Percentiles rank a stretch among this genome's conserved stretches.
These are phyloP conservation scores for Cyclostephanos tholiformis DNA, from an alignment of 108 stramenopile genomes.

Conservation along the genomic window DNA sequence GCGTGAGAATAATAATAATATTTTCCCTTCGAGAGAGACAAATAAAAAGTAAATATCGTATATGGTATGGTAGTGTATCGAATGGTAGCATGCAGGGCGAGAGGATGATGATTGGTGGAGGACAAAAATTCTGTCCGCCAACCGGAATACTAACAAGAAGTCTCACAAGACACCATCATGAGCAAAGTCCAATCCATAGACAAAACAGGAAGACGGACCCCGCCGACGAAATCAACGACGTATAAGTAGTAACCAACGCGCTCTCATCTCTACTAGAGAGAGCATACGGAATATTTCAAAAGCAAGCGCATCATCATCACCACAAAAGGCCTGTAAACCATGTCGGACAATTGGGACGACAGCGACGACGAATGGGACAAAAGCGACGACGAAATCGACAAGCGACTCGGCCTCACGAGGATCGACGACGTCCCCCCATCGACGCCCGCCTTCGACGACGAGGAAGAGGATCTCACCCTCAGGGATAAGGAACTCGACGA, in stretches of 20 bases:
- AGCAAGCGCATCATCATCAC: too few relatives aligned
- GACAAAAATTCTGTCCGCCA: background rate
- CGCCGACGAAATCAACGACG: background rate
- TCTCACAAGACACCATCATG: background rate
- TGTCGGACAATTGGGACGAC: conserved; percentile 88
- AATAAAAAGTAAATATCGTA: too few relatives aligned
- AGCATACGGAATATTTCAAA: too few relatives aligned
- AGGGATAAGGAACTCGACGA: conserved; percentile 75
- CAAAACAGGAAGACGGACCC: background rate
- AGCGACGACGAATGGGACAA: conserved; percentile 91
- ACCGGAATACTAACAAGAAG: background rate
- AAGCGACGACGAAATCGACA: conserved; percentile 77
- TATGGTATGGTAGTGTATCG: too few relatives aligned
- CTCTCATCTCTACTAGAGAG: too few relatives aligned
- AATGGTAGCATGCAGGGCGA: too few relatives aligned
- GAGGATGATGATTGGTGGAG: background rate
- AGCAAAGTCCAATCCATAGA: background rate
- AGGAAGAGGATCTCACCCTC: conserved; percentile 85
- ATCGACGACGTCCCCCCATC: conserved; percentile 30
- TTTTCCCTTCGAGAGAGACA: background rate
- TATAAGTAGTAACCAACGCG: too few relatives aligned
- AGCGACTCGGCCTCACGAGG: conserved; percentile 64
- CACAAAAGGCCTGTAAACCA: too few relatives aligned
- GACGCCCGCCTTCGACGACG: conserved; percentile 74
- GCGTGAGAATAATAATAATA: too few relatives aligned